Conservation (phyloP, 2,329 filamentous ascomycete species). For the Venturia carpophila region DNA sequence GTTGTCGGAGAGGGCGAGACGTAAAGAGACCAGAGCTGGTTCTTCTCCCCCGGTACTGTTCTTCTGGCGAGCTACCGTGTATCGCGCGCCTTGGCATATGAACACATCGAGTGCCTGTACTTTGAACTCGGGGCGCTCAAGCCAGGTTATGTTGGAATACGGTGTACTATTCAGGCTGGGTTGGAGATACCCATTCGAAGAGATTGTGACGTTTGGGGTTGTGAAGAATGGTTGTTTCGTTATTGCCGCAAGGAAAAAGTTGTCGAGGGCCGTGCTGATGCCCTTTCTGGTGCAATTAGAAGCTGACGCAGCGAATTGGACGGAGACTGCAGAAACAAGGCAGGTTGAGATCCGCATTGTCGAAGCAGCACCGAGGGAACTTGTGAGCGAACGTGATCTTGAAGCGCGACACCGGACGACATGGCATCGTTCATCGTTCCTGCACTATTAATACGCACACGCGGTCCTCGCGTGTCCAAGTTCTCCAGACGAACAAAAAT, state of each 20-base stretch:
- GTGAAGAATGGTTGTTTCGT: constrained; percentile 3
- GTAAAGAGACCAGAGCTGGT: neutral
- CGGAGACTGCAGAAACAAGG: neutral
- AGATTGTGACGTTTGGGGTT: neutral
- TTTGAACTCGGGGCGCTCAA: constrained; percentile 1
- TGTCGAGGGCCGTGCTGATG: constrained; percentile 1
- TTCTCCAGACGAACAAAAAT: neutral
- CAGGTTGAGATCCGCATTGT: neutral
- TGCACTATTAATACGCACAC: neutral
- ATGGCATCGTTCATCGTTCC: neutral
- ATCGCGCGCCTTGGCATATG: constrained; percentile 2
- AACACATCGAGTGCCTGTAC: neutral
- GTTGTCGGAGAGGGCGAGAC: neutral
- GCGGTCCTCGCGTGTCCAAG: neutral
- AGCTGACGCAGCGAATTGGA: neutral
- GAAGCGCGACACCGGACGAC: neutral
- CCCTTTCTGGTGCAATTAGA: neutral
- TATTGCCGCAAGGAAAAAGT: constrained; percentile 1
- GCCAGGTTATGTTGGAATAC: neutral
- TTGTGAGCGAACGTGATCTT: neutral
- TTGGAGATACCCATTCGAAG: constrained; percentile 1
- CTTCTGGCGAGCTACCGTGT: neutral
- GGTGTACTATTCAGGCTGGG: neutral
- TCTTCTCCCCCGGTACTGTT: neutral
- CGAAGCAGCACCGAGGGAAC: neutral